Percentiles rank a stretch among this genome's conserved stretches.
Conservation (phyloP, 2,329 filamentous ascomycete species). For the Hypoxylon sp. region DNA sequence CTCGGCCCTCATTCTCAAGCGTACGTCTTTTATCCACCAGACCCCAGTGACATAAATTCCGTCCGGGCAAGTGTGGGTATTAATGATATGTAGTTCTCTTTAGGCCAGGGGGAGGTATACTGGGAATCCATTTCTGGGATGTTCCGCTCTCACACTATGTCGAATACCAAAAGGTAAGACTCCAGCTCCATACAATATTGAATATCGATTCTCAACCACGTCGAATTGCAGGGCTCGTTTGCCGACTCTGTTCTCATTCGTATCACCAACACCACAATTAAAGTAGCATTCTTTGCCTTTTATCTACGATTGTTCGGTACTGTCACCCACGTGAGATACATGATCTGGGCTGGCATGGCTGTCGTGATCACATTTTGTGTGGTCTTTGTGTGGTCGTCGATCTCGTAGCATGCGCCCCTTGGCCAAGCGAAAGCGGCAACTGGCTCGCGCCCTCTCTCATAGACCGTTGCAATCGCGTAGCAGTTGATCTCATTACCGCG, state of each 20-base stretch:
- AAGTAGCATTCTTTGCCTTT: slow-evolving; percentile 37
- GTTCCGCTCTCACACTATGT: slow-evolving; percentile 39
- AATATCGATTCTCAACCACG: slow-evolving; percentile 1
- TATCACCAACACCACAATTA: slow-evolving; percentile 39
- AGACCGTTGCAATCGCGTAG: slow-evolving; percentile 34
- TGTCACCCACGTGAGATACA: slow-evolving; percentile 27
- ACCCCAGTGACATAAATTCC: background rate
- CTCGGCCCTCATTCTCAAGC: slow-evolving; percentile 33
- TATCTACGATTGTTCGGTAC: slow-evolving; percentile 38
- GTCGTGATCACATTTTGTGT: slow-evolving; percentile 30
- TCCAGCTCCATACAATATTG: background rate
- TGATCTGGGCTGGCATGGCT: slow-evolving; percentile 33
- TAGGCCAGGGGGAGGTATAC: slow-evolving; percentile 40
- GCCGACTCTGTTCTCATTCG: slow-evolving; percentile 39
- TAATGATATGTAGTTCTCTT: slow-evolving; percentile 32
- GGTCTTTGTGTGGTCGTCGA: slow-evolving; percentile 35
- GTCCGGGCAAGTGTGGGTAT: background rate
- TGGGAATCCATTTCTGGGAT: slow-evolving; percentile 46
- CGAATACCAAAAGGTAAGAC: slow-evolving; percentile 39
- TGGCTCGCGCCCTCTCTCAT: slow-evolving; percentile 29
- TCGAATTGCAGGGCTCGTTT: slow-evolving; percentile 32
- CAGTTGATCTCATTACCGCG: slow-evolving; percentile 33
- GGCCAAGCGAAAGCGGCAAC: slow-evolving; percentile 27
- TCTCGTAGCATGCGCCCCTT: slow-evolving; percentile 36
- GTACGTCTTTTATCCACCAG: slow-evolving; percentile 16